phyloP scores from a whole-genome alignment of 257 asterid species.

The Henckelia pumila region DNA sequence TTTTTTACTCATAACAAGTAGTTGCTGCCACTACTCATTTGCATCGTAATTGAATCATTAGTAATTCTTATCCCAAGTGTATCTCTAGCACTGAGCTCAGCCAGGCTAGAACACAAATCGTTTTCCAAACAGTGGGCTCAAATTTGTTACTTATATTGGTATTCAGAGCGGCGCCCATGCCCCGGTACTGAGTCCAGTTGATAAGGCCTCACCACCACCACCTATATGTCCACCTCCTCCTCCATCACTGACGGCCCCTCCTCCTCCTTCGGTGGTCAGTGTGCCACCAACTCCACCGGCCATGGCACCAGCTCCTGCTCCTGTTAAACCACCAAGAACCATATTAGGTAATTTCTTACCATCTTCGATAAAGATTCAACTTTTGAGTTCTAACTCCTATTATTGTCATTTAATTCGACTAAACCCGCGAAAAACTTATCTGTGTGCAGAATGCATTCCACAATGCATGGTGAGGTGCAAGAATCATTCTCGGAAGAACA shows the following conservation, averaged over 20 bases:
- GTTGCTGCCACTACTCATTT: not conserved
- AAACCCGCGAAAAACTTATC: not conserved
- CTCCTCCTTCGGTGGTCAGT: conserved; percentile 25
- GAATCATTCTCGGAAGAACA: conserved; percentile 46
- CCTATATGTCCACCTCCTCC: conserved; percentile 23
- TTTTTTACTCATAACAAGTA: too few species aligned
- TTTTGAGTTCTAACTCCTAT: too few species aligned
- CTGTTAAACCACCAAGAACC: conserved; percentile 39
- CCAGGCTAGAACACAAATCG: too few species aligned
- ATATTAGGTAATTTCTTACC: conserved; percentile 17
- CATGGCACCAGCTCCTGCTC: conserved; percentile 12
- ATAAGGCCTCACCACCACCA: conserved; percentile 14
- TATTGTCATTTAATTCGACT: not conserved
- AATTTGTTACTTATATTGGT: not conserved
- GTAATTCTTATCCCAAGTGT: too few species aligned
- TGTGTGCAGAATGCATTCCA: conserved; percentile 52
- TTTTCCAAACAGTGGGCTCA: too few species aligned
- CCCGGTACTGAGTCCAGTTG: conserved; percentile 12
- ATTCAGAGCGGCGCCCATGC: conserved; percentile 17
- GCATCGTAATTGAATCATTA: too few species aligned
- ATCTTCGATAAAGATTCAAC: not conserved
- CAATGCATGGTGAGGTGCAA: conserved; percentile 60
- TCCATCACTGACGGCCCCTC: conserved; percentile 18
- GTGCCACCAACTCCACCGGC: conserved; percentile 4
- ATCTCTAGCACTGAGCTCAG: too few species aligned